These are phyloP conservation scores for Neoarthrinium moseri DNA, from an alignment of 2,329 filamentous ascomycete genomes.

Conservation along the genomic window DNA sequence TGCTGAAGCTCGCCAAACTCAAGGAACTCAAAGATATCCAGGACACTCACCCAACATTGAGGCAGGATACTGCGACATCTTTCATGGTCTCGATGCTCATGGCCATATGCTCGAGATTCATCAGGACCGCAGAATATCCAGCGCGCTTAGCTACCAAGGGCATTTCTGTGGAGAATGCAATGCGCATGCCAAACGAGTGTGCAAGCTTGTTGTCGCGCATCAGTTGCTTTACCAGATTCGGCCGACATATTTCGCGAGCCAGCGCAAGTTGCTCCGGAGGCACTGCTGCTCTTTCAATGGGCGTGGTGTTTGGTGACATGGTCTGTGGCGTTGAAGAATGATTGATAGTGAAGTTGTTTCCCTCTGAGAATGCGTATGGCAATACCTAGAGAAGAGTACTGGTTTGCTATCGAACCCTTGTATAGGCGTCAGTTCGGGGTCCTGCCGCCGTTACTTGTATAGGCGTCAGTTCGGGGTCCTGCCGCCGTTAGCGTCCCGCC, in stretches of 20 bases:
- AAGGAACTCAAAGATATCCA: too few species aligned
- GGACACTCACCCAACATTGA: conserved; percentile 13
- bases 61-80: conserved; percentile 9
- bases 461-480: background rate
- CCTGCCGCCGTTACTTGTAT: background rate
- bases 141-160: conserved; percentile 11
- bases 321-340: background rate
- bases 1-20: too few species aligned
- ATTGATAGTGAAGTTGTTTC: background rate
- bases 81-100: conserved; percentile 14
- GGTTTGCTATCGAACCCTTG: background rate
- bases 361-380: background rate
- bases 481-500: background rate
- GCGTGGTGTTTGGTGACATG: background rate
- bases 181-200: conserved; percentile 11
- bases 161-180: conserved; percentile 12
- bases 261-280: conserved; percentile 7
- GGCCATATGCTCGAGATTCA: conserved; percentile 14
- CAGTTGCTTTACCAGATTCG: conserved; percentile 12
- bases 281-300: background rate
- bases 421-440: background rate
- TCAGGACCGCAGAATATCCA: conserved; percentile 10
- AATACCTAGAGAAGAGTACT: too few species aligned
- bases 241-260: conserved; percentile 9
- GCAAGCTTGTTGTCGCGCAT: conserved; percentile 12